Evolutionary conservation across 495 filamentous ascomycete genomes (phyloP).

Genomic region (Talaromyces adpressus): DNA sequence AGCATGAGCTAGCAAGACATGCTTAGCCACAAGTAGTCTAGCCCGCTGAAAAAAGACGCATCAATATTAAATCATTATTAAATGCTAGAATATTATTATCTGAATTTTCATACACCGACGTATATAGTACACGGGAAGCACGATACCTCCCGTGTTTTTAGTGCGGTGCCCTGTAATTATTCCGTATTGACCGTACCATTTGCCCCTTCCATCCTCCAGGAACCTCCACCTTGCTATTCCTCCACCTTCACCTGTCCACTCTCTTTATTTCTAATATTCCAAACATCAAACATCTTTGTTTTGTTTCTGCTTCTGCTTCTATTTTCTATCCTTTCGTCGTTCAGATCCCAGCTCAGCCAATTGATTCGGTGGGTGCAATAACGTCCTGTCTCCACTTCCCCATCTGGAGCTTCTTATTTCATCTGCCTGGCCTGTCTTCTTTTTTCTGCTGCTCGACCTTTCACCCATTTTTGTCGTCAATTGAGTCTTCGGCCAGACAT

Average conservation of each 20-base stretch:
- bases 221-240: too few species aligned
- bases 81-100: background rate
- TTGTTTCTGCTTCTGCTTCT: background rate
- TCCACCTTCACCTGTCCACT: background rate
- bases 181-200: background rate
- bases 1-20: background rate
- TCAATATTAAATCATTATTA: background rate
- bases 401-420: background rate
- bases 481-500: background rate
- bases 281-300: background rate
- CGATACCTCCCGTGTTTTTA: background rate
- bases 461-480: background rate
- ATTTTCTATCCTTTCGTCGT: background rate
- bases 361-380: background rate
- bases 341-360: background rate
- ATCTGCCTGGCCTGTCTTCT: background rate
- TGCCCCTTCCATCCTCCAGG: background rate
- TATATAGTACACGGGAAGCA: background rate
- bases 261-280: background rate
- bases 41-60: background rate
- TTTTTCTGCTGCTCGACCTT: background rate
- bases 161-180: background rate
- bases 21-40: background rate
- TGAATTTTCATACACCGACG: background rate
- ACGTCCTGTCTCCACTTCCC: background rate